phyloP scores from a whole-genome alignment of 1,284 basidiomycete species.

The Paramarasmius palmivorus region DNA sequence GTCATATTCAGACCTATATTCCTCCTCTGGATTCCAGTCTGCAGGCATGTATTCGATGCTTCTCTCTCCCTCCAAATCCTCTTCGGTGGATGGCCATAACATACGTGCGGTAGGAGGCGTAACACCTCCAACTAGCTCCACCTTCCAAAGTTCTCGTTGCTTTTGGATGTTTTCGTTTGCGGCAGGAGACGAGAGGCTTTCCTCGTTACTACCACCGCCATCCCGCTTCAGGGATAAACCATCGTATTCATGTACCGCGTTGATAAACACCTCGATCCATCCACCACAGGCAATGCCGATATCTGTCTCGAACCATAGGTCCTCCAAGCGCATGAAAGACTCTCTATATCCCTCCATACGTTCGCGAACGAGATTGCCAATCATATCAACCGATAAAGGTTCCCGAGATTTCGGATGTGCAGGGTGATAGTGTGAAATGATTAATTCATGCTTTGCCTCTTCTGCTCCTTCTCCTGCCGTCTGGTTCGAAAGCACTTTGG shows the following conservation, averaged over 20 bases:
- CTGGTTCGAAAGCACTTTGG: conserved; percentile 25
- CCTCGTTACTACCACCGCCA: conserved; percentile 25
- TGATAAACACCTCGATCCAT: conserved; percentile 58
- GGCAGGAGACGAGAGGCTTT: conserved; percentile 17
- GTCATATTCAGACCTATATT: conserved; percentile 12
- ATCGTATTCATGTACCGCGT: conserved; percentile 45
- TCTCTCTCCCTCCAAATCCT: conserved; percentile 4
- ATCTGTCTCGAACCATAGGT: conserved; percentile 70
- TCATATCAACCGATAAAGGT: conserved; percentile 43
- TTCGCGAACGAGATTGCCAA: conserved; percentile 50
- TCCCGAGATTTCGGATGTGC: conserved; percentile 47
- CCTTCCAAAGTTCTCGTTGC: conserved; percentile 32
- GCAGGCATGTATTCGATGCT: conserved; percentile 13
- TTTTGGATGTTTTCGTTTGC: conserved; percentile 3
- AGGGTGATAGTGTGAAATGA: conserved; percentile 50
- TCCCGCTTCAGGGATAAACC: conserved; percentile 37
- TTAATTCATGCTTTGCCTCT: conserved; percentile 45
- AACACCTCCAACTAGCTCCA: conserved; percentile 40
- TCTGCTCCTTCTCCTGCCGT: conserved; percentile 24
- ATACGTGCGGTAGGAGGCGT: neutral
- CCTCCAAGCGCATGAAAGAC: conserved; percentile 52
- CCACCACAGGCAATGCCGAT: conserved; percentile 68
- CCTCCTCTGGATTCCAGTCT: conserved; percentile 13
- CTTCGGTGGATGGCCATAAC: conserved; percentile 16
- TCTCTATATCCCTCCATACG: conserved; percentile 57